phyloP scores from a whole-genome alignment of 2,329 filamentous ascomycete species.

The Sarocladium brachiariae region DNA sequence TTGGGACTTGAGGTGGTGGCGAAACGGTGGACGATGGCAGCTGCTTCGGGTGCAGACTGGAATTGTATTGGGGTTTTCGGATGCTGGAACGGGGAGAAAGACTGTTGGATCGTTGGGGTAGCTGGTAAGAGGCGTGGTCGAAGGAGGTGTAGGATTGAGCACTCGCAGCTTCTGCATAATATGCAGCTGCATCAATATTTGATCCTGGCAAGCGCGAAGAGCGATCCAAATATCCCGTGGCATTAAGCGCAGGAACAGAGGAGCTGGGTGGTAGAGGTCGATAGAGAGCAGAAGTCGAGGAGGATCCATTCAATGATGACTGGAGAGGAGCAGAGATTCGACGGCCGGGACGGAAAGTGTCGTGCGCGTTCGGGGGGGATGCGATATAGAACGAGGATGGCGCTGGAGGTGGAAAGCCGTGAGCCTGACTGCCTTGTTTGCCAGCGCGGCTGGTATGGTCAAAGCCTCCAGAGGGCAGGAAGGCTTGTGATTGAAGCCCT shows the following conservation, averaged over 20 bases:
- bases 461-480: constrained; percentile 6
- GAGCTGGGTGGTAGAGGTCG: background rate
- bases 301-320: background rate
- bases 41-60: background rate
- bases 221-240: background rate
- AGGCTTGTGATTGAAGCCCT: constrained; percentile 6
- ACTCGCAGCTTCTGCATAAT: background rate
- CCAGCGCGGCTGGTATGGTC: background rate
- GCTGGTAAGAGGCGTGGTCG: background rate
- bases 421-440: background rate
- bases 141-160: background rate
- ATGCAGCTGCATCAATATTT: background rate
- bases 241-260: background rate
- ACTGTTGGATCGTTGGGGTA: background rate
- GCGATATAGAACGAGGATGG: background rate
- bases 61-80: background rate
- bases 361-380: background rate
- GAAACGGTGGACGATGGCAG: background rate
- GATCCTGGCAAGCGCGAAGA: background rate
- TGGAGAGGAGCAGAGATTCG: background rate
- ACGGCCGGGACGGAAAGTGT: constrained; percentile 1
- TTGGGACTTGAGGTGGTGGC: background rate
- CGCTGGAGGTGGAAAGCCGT: constrained; percentile 5
- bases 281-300: background rate
- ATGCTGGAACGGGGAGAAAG: background rate